Conservation (phyloP, 768 basidiomycete genomes). For the Mycena haematopus region DNA sequence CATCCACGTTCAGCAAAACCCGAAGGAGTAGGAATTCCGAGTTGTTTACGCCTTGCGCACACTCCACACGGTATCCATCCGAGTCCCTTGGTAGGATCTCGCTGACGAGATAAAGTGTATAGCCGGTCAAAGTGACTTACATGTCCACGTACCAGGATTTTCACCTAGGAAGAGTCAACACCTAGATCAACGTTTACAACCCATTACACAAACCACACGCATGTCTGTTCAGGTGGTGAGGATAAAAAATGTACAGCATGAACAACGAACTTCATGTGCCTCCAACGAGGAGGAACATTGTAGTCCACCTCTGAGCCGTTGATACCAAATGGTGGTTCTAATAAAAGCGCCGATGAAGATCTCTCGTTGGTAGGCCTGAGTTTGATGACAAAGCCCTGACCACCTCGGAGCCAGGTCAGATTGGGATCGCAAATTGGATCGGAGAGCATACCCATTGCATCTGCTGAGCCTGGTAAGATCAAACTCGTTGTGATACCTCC, state of each 20-base stretch:
- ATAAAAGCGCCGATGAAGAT: conserved; percentile 73
- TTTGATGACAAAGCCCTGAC: conserved; percentile 87
- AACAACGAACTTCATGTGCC: conserved; percentile 72
- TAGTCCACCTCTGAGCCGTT: conserved; percentile 50
- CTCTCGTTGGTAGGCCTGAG: conserved; percentile 74
- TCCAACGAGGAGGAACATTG: conserved; percentile 56
- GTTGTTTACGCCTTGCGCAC: conserved; percentile 60
- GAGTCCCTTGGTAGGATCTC: conserved; percentile 52
- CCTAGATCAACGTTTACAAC: background rate
- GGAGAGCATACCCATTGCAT: conserved; percentile 56
- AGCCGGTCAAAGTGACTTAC: background rate
- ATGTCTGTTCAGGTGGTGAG: conserved; percentile 40
- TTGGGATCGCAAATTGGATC: background rate
- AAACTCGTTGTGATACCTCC: conserved; percentile 84
- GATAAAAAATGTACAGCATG: background rate
- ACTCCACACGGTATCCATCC: conserved; percentile 72
- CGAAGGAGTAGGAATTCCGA: background rate
- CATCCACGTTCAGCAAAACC: conserved; percentile 33
- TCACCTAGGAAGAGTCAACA: conserved; percentile 46
- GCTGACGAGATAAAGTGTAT: conserved; percentile 37
- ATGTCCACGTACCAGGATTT: conserved; percentile 54
- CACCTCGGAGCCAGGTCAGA: conserved; percentile 49
- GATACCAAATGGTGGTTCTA: conserved; percentile 72
- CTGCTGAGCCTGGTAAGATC: conserved; percentile 74
- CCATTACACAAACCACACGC: conserved; percentile 47